phyloP scores from a whole-genome alignment of 2,329 filamentous ascomycete genomes.

The Thielaviopsis ethacetica region DNA sequence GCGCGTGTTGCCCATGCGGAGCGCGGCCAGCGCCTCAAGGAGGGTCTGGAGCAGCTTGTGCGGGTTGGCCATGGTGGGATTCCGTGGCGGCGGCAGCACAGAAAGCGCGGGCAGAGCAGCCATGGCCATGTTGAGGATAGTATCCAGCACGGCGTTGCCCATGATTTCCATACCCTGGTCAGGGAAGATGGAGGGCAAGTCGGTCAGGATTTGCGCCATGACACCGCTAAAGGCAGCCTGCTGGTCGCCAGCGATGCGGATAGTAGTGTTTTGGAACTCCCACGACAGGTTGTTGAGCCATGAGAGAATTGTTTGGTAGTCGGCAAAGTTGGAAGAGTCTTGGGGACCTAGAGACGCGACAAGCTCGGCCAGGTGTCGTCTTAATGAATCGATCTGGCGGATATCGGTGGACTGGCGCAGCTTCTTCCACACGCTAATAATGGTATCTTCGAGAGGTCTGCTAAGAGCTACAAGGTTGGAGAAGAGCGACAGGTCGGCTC shows the following conservation, averaged over 20 bases:
- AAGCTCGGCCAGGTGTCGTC: slow-evolving; percentile 6
- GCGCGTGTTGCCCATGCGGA: slow-evolving; percentile 60
- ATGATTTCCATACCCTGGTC: slow-evolving; percentile 58
- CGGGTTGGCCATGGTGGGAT: slow-evolving; percentile 41
- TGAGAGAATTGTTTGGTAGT: slow-evolving; percentile 42
- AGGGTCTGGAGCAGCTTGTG: slow-evolving; percentile 59
- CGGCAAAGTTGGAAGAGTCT: slow-evolving; percentile 21
- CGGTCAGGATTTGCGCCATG: slow-evolving; percentile 29
- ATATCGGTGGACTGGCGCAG: slow-evolving; percentile 46
- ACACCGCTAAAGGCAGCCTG: slow-evolving; percentile 9
- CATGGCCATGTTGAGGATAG: slow-evolving; percentile 54
- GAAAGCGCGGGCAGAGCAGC: slow-evolving; percentile 29
- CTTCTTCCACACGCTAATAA: slow-evolving; percentile 37
- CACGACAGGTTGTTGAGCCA: slow-evolving; percentile 46
- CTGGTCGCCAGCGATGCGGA: slow-evolving; percentile 6
- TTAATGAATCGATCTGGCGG: slow-evolving; percentile 43
- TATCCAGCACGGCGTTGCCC: slow-evolving; percentile 53
- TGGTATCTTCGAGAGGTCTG: slow-evolving; percentile 39
- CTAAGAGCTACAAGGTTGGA: slow-evolving; percentile 42
- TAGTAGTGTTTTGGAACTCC: slow-evolving; percentile 22
- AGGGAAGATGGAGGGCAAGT: slow-evolving; percentile 55
- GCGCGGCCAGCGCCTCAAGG: slow-evolving; percentile 46
- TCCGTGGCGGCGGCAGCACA: slow-evolving; percentile 40
- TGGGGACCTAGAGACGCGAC: slow-evolving; percentile 16
- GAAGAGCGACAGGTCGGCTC: slow-evolving; percentile 8